Evolutionary conservation across 2,329 filamentous ascomycete genomes (phyloP), one percentile per base, ranked within the genome.

Genomic region (Paecilomyces sp.): DNA sequence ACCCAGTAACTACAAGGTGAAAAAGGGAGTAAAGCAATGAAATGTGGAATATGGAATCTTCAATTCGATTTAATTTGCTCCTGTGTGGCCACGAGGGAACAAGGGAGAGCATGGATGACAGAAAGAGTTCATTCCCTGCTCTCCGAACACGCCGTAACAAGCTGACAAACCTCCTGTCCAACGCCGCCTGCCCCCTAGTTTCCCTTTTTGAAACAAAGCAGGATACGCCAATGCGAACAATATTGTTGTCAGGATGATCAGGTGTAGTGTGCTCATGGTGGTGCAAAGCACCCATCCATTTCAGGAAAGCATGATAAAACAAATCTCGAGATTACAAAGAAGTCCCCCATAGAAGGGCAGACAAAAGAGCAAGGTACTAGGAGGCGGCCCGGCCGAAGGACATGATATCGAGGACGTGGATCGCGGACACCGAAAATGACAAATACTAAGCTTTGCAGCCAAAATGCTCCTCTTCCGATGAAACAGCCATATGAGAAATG

Each of bases 191-290:
- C 51, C 51, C 51, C 41, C 18, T 22, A 47, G 41, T 53, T 53
- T 53, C 13, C 51, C 22, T 22, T 59, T 59, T 25, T 41, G 24
- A 50, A 59, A 59, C 54, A 28, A 57, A 59, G 58, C 58, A 59
- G 58, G 54, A 31, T 41, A 47, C 41, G 41, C 41, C 13, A 22
- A 47, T 47, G 41, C 15, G 41, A 47, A 47, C 36, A 47, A 47
- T 47, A 47, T 18, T 18, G 18, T 47, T 47, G 41, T 22, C 41
- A 18, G n/a, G 41, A 47, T 18, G 36, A 47, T 8, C 15, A 47
- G 15, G 36, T n/a, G 36, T 47, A 47, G 15, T 47, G 41, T 47
- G 5, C 7, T 47, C 41, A 47, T 47, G 41, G 41, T 47, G 41
- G 41, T 47, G 41, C 41, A 47, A 47, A 6, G 41, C 41, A 47